Evolutionary conservation across 192 early-diverging fungal species (phyloP), one percentile per base, ranked within the genome.

Genomic region (Gigaspora rosea): DNA sequence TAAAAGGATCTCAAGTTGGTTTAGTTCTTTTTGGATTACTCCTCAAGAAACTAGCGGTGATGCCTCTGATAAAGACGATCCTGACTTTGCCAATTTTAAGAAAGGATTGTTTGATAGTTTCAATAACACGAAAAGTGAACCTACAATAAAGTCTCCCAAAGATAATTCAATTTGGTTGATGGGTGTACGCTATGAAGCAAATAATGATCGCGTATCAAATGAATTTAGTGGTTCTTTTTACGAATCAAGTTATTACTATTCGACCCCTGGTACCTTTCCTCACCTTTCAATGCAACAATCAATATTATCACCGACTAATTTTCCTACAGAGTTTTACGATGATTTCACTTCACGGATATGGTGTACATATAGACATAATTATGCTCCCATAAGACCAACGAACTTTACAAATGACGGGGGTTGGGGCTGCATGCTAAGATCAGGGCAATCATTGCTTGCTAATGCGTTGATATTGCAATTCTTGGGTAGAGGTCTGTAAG

Each of bases 391-490:
- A 74, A 80, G 87, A 69, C 85, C 92, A 9, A 90, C 91, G 22
- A 81, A 79, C 52, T 95, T 90, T 75, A 97, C 94, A 20, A 91
- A 90, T 10, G 97, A 99, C 80, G 87, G 90, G 61, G 95, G 95
- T 6, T 95, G 95, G 95, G 97, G 97, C 0, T 99, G 97, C 83
- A 99, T 99, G 97, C 81, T 99, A 67, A 82, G 97, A 32, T 93
- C 93, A 56, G 96, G 96, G 0, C 97, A 99, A 83, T 95, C 94
- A 81, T 82, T 99, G 47, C 87, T 99, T 54, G 91, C 94, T 0
- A 96, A 94, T 78, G 90, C 94, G 0, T 82, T 97, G 18, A 79
- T 95, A 72, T 78, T 92, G 22, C 90, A 94, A 77, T 78, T 88
- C 33, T 83, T 98, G 78, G 95, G 95, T 18, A 81, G 94, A 84